Percentiles rank a stretch among this genome's conserved stretches.
Conservation (phyloP, 2,329 filamentous ascomycete genomes). For the Calcarisporium arbuscula region DNA sequence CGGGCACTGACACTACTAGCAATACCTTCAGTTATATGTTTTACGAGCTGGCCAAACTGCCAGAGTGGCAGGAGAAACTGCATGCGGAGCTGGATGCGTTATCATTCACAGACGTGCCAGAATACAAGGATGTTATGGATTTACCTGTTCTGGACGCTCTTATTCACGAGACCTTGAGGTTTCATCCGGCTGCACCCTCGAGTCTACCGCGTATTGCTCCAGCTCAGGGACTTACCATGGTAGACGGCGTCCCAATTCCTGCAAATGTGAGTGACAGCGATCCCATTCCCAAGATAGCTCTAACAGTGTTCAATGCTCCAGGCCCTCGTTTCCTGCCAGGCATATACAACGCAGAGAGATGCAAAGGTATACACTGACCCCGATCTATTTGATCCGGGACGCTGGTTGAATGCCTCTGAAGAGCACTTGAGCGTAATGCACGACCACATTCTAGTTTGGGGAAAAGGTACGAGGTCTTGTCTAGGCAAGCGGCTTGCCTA, state of each 20-base stretch:
- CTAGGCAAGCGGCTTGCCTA: slow-evolving; percentile 1
- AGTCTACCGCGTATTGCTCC: background rate
- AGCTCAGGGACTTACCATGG: too few relatives aligned
- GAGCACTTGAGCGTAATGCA: background rate
- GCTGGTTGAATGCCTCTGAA: too few relatives aligned
- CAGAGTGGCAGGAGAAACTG: slow-evolving; percentile 1
- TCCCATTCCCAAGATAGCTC: too few relatives aligned
- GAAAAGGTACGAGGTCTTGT: slow-evolving; percentile 1
- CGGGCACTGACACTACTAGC: slow-evolving; percentile 3
- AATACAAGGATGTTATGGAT: background rate
- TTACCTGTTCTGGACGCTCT: slow-evolving; percentile 2
- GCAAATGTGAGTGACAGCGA: too few relatives aligned
- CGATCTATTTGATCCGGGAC: background rate
- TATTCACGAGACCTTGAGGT: slow-evolving; percentile 1
- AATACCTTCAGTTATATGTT: slow-evolving; percentile 2
- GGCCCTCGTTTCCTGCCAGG: slow-evolving; percentile 1
- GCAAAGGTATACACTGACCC: background rate
- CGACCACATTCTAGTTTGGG: background rate
- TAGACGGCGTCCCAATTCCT: too few relatives aligned
- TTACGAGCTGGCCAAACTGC: slow-evolving; percentile 1
- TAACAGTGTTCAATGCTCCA: too few relatives aligned
- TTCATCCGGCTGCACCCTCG: slow-evolving; percentile 2
- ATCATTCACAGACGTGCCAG: background rate
- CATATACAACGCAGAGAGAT: slow-evolving; percentile 4
- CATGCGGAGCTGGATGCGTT: background rate